phyloP scores from a whole-genome alignment of 169 alveolate genomes.

The Plasmodium adleri region DNA sequence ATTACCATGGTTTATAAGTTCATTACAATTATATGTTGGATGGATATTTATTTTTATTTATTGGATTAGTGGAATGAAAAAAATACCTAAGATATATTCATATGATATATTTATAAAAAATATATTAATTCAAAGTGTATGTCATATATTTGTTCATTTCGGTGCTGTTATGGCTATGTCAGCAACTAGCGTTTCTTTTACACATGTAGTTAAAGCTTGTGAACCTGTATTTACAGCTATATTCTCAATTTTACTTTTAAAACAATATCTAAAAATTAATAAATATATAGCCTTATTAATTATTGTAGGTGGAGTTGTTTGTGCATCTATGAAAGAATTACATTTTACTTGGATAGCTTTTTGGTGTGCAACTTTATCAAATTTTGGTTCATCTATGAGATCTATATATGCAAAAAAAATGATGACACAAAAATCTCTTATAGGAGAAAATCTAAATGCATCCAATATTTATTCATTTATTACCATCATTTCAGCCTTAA shows the following conservation, averaged over 20 bases:
- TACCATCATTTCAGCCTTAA: slow-evolving; percentile 84
- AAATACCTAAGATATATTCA: slow-evolving; percentile 76
- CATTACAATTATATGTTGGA: slow-evolving; percentile 84
- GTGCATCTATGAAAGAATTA: slow-evolving; percentile 87
- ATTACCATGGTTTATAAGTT: slow-evolving; percentile 86
- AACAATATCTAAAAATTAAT: slow-evolving; percentile 76
- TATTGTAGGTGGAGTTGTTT: slow-evolving; percentile 85
- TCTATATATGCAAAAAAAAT: slow-evolving; percentile 81
- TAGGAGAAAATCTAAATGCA: slow-evolving; percentile 84
- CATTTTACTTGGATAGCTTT: slow-evolving; percentile 86
- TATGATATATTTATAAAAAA: slow-evolving; percentile 75
- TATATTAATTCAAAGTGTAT: slow-evolving; percentile 85
- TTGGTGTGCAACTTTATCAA: slow-evolving; percentile 87
- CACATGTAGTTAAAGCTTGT: slow-evolving; percentile 89
- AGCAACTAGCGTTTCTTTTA: slow-evolving; percentile 88
- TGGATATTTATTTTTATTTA: slow-evolving; percentile 73
- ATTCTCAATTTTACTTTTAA: slow-evolving; percentile 80
- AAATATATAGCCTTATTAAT: slow-evolving; percentile 85
- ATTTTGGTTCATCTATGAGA: slow-evolving; percentile 85
- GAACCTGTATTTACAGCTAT: slow-evolving; percentile 90
- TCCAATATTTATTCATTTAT: slow-evolving; percentile 84
- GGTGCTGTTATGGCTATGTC: slow-evolving; percentile 91
- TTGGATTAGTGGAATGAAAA: slow-evolving; percentile 79
- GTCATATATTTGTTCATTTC: slow-evolving; percentile 86
- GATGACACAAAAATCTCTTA: slow-evolving; percentile 81